phyloP scores from a whole-genome alignment of 2,329 filamentous ascomycete species.

The Zymoseptoria passerinii region DNA sequence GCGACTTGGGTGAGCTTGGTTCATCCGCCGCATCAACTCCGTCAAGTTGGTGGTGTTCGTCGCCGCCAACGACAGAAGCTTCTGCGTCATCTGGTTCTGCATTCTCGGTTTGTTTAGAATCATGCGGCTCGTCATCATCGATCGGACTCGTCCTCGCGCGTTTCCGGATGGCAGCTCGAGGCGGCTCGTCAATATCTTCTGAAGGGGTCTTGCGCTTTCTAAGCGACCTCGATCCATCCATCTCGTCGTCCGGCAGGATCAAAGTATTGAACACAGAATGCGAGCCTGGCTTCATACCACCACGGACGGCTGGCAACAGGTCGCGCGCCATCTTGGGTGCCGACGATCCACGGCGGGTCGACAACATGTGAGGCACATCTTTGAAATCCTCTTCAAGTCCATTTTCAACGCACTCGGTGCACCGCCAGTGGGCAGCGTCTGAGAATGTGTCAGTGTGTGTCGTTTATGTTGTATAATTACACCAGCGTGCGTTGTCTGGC shows the following conservation, averaged over 20 bases:
- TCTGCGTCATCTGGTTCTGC: constrained; percentile 13
- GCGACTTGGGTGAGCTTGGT: constrained; percentile 23
- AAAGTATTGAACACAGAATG: constrained; percentile 71
- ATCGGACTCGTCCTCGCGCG: constrained; percentile 31
- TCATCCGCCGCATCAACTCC: constrained; percentile 16
- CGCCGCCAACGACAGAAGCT: constrained; percentile 13
- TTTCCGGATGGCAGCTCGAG: constrained; percentile 33
- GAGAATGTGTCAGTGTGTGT: constrained; percentile 20
- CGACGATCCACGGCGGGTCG: constrained; percentile 48
- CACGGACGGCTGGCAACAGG: constrained; percentile 60
- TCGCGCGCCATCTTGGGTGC: constrained; percentile 59
- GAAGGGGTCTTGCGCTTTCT: constrained; percentile 73
- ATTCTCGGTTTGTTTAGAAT: constrained; percentile 12
- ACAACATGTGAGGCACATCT: constrained; percentile 29
- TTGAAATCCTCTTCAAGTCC: constrained; percentile 39
- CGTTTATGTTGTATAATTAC: neutral
- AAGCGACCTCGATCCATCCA: constrained; percentile 68
- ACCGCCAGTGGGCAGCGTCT: constrained; percentile 56
- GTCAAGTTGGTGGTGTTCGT: constrained; percentile 12
- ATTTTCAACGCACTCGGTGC: constrained; percentile 49
- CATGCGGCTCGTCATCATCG: constrained; percentile 26
- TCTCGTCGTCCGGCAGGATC: constrained; percentile 61
- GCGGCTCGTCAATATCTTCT: constrained; percentile 44
- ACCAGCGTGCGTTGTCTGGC: constrained; percentile 5
- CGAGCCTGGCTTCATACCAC: constrained; percentile 57